Evolutionary conservation across 169 alveolate genomes (phyloP).

Genomic region (Pseudocohnilembus persalinus): DNA sequence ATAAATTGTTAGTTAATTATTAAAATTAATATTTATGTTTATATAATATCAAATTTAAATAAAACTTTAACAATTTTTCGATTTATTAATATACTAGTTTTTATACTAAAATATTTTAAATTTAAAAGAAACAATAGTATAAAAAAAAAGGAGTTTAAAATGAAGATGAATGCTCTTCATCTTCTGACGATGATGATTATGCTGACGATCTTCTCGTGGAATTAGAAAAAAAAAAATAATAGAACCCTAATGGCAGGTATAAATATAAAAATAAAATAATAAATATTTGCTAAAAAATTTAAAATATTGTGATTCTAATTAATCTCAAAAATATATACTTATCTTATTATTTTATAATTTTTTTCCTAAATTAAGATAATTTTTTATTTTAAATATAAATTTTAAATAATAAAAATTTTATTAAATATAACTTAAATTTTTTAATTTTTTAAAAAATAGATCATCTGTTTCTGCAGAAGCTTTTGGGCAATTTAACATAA

Average conservation of each 20-base stretch:
- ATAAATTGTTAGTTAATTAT: neutral
- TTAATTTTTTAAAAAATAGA: no score
- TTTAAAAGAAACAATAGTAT: neutral
- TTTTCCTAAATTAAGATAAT: no score
- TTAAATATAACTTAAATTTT: no score
- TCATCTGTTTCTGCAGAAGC: conserved; percentile 93
- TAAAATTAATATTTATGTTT: neutral
- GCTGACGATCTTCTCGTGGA: conserved; percentile 8
- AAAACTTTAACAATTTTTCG: neutral
- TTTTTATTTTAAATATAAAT: no score
- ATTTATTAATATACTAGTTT: neutral
- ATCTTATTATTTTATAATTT: no score
- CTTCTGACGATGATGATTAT: conserved; percentile 40
- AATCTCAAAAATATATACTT: no score
- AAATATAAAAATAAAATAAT: neutral
- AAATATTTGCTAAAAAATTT: conserved; percentile 34
- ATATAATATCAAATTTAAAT: neutral
- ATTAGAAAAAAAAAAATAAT: conserved; percentile 43
- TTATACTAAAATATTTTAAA: neutral
- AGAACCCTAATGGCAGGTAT: conserved; percentile 31
- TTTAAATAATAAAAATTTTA: no score
- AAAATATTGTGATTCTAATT: no score
- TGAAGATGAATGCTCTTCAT: conserved; percentile 25
- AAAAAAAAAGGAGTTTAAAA: conserved; percentile 26
- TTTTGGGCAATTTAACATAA: conserved; percentile 91